Percentiles rank a stretch among this genome's conserved stretches.
Evolutionary conservation across 306 rosid species (phyloP).

Genomic region (Erythrophleum fordii): DNA sequence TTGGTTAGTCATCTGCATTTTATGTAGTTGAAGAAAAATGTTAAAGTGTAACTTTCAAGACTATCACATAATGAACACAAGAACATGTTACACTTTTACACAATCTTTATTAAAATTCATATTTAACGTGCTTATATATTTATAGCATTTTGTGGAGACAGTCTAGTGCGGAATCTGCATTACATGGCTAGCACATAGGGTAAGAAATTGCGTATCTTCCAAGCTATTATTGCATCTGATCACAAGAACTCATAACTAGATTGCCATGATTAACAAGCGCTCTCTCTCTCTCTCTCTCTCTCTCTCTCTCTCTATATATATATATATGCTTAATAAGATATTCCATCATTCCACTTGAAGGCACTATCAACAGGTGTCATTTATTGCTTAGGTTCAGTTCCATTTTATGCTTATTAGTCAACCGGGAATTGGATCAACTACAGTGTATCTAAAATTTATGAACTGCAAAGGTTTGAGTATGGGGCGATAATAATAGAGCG

Average conservation of each 20-base stretch:
- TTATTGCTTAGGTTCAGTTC: background rate
- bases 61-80: no score
- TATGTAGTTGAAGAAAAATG: no score
- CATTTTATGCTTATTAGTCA: background rate
- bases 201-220: background rate
- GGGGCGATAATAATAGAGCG: background rate
- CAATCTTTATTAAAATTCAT: no score
- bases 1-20: no score
- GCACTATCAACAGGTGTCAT: background rate
- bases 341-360: constrained; percentile 10
- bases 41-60: no score
- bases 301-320: no score
- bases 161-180: background rate
- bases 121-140: no score
- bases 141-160: no score
- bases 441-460: background rate
- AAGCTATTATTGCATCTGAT: constrained; percentile 4
- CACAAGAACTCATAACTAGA: background rate
- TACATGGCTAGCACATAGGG: constrained; percentile 15
- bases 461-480: background rate
- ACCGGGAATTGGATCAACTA: background rate
- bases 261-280: background rate
- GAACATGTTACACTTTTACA: no score
- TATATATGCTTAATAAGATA: background rate
- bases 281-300: no score